Base-by-base conservation (phyloP, 495 filamentous ascomycete genomes). In the Acidomyces sp. region DNA sequence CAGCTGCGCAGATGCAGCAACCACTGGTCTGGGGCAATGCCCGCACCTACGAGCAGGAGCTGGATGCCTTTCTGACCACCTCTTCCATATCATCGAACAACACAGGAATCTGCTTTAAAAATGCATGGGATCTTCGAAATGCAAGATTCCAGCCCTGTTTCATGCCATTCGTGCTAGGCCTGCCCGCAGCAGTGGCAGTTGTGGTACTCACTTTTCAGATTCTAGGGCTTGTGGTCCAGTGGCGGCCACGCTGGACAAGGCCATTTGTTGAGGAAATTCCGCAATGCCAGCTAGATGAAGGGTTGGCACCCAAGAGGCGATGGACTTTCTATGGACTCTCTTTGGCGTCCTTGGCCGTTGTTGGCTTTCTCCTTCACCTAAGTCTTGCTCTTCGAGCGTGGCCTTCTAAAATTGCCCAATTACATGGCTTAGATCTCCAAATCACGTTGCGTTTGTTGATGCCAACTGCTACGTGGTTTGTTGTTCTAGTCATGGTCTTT, bases 111-210 rank as follows among this genome's bases (percentile, higher is more conserved):
- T 41, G 41, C 47, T 50, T 44, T 18, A 24, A 15, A n/a, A 11
- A 18, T 13, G 18, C 30, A 22, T 47, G 48, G 51, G 41, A 54
- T 19, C 20, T 13, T 9, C 22, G 34, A 34, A 35, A 50, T 16
- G 51, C 51, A 10, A 27, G 43, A 7, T 54, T 54, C 28, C 26
- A 41, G 21, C 22, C 25, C 19, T 54, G 51, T 37, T 50, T 51
- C 21, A 19, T 47, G 34, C 42, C 42, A 2, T 30, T 47, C 35
- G 17, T 47, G n/a, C 37, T 39, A 3, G 19, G 28, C 3, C 21
- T 51, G 5, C 51, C 51, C 1, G 35, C 43, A 5, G 42, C 29
- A 2, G 18, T 51, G 16, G 47, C 43, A 10, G 28, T 25, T 21
- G 6, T 51, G 2, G 17, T 54, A 3, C 23, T 47, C 5, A 12